These are phyloP conservation scores for Metarhizium guizhouense DNA, from an alignment of 2,329 filamentous ascomycete genomes.

Conservation along the genomic window DNA sequence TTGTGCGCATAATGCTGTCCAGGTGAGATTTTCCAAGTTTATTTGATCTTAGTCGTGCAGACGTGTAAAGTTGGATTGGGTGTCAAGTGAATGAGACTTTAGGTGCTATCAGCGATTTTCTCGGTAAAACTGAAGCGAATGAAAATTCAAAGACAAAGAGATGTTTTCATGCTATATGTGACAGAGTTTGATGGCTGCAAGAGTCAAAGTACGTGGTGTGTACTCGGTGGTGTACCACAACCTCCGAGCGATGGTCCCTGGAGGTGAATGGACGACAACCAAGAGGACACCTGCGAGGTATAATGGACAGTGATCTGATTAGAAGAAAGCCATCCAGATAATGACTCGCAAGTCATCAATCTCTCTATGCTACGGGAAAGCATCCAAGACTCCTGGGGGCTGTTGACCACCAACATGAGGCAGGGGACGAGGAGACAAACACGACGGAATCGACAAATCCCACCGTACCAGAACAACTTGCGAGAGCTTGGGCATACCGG, in stretches of 20 bases:
- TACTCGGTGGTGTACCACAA: neutral
- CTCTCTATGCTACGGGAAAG: no score
- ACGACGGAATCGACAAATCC: no score
- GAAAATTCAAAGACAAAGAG: neutral
- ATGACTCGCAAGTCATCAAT: neutral
- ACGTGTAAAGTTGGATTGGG: neutral
- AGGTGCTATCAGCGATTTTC: neutral
- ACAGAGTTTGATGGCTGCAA: neutral
- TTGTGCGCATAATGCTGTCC: neutral
- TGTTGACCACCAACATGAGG: no score
- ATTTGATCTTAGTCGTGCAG: neutral
- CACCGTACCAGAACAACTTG: no score
- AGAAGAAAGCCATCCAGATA: neutral
- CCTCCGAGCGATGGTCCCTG: neutral
- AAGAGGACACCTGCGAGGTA: neutral
- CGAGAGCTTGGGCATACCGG: no score
- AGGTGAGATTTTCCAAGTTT: no score
- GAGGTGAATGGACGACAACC: neutral
- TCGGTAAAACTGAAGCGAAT: neutral
- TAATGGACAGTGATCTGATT: neutral
- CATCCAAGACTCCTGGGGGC: no score
- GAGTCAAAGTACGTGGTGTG: neutral
- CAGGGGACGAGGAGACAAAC: no score
- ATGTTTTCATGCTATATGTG: neutral
- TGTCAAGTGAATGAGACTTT: neutral